phyloP scores from a whole-genome alignment of 352 stramenopile genomes.

The Nothophytophthora sp. region DNA sequence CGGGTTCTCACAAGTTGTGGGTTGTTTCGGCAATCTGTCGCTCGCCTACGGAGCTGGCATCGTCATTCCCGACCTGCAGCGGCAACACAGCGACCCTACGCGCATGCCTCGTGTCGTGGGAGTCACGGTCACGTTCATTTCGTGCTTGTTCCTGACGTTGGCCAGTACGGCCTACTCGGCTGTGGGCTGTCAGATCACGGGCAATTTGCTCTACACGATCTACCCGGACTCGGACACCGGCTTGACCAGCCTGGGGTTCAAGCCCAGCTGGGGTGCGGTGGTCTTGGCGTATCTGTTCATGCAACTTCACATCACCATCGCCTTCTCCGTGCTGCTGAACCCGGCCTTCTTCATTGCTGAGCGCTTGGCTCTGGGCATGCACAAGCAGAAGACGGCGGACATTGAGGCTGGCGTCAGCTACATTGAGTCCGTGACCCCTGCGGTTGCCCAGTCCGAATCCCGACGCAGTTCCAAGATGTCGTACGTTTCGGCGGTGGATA shows the following conservation, averaged over 20 bases:
- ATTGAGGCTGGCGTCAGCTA: slow-evolving; percentile 15
- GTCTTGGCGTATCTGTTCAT: slow-evolving; percentile 28
- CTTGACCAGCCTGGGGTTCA: slow-evolving; percentile 30
- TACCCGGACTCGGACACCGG: slow-evolving; percentile 17
- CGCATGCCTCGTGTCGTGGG: slow-evolving; percentile 48
- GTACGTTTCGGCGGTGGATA: slow-evolving; percentile 25
- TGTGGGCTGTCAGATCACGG: slow-evolving; percentile 47
- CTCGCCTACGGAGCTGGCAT: slow-evolving; percentile 32
- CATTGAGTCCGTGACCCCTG: not conserved
- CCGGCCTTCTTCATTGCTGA: slow-evolving; percentile 39
- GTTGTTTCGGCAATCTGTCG: slow-evolving; percentile 24
- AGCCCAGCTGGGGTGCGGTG: slow-evolving; percentile 17
- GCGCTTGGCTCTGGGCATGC: slow-evolving; percentile 35
- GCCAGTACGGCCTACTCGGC: slow-evolving; percentile 37
- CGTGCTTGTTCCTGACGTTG: slow-evolving; percentile 37
- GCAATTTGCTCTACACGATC: slow-evolving; percentile 56
- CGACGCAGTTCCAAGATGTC: slow-evolving; percentile 26
- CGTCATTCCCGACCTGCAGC: slow-evolving; percentile 30
- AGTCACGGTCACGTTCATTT: slow-evolving; percentile 40
- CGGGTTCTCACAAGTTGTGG: slow-evolving; percentile 18
- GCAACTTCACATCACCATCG: slow-evolving; percentile 23
- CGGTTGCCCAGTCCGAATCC: not conserved
- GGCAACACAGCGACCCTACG: slow-evolving; percentile 42
- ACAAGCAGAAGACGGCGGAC: slow-evolving; percentile 25
- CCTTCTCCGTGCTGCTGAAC: slow-evolving; percentile 27